phyloP scores from a whole-genome alignment of 2,329 filamentous ascomycete genomes.

The Nemania sp. region DNA sequence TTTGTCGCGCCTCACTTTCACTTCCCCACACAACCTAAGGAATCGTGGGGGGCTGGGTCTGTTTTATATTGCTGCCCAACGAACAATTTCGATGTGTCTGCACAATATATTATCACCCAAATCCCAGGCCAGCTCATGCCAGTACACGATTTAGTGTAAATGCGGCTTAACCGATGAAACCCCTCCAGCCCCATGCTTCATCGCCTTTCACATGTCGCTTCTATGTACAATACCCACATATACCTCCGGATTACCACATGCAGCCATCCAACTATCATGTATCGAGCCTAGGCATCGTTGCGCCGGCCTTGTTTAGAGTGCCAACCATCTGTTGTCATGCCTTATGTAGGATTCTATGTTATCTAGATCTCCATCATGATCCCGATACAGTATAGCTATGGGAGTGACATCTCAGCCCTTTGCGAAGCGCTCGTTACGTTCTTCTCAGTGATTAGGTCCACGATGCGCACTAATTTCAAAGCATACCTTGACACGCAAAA shows the following conservation, averaged over 20 bases:
- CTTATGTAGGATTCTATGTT: constrained; percentile 11
- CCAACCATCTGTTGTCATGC: constrained; percentile 8
- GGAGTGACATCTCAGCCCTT: constrained; percentile 3
- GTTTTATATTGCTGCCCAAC: constrained; percentile 27
- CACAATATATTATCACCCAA: neutral
- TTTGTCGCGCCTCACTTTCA: constrained; percentile 22
- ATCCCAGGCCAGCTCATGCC: neutral
- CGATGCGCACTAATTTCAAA: neutral
- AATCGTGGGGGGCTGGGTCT: neutral
- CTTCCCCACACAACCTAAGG: constrained; percentile 23
- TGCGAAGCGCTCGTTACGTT: neutral
- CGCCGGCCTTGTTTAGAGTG: neutral
- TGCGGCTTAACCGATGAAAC: constrained; percentile 5
- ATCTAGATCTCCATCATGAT: constrained; percentile 1
- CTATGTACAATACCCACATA: constrained; percentile 1
- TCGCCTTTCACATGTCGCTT: constrained; percentile 3
- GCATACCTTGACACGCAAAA: neutral
- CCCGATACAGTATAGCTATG: constrained; percentile 1
- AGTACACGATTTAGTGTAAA: neutral
- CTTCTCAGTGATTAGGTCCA: constrained; percentile 1
- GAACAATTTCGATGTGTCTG: constrained; percentile 10
- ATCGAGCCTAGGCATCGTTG: neutral
- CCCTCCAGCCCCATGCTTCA: constrained; percentile 3
- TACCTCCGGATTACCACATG: constrained; percentile 16
- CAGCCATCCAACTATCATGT: constrained; percentile 12